phyloP scores from a whole-genome alignment of 108 stramenopile genomes.

The Fragilaria radians region DNA sequence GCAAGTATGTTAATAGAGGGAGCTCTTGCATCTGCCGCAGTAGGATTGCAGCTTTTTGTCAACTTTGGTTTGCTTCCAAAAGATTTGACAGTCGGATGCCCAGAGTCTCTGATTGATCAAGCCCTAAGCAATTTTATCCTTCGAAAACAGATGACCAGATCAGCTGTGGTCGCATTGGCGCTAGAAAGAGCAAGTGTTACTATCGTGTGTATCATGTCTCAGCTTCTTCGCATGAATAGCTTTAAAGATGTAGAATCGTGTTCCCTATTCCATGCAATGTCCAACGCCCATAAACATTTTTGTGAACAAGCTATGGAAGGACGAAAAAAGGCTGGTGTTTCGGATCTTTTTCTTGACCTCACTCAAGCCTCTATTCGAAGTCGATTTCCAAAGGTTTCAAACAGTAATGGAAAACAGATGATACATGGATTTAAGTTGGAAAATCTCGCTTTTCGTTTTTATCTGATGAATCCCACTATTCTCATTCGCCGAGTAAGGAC shows the following conservation, averaged over 20 bases:
- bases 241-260: neutral
- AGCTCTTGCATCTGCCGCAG: conserved; percentile 46
- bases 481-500: conserved; percentile 32
- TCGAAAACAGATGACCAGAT: conserved; percentile 15
- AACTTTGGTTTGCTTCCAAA: conserved; percentile 38
- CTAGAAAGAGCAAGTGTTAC: conserved; percentile 29
- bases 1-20: conserved; percentile 57
- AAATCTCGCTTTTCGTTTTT: neutral
- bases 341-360: conserved; percentile 43
- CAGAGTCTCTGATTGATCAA: conserved; percentile 33
- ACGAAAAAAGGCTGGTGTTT: conserved; percentile 22
- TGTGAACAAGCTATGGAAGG: conserved; percentile 14
- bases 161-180: conserved; percentile 18
- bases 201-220: conserved; percentile 14
- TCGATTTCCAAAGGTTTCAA: conserved; percentile 24
- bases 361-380: conserved; percentile 20
- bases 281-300: conserved; percentile 12
- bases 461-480: conserved; percentile 16
- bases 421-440: neutral
- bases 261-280: conserved; percentile 20
- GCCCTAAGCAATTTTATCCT: conserved; percentile 35
- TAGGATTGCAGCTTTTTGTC: conserved; percentile 43
- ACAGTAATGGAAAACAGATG: neutral
- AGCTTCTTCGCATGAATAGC: neutral
- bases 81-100: neutral